phyloP scores from a whole-genome alignment of 176 grass and related monocot species.

The Carex cristatella region DNA sequence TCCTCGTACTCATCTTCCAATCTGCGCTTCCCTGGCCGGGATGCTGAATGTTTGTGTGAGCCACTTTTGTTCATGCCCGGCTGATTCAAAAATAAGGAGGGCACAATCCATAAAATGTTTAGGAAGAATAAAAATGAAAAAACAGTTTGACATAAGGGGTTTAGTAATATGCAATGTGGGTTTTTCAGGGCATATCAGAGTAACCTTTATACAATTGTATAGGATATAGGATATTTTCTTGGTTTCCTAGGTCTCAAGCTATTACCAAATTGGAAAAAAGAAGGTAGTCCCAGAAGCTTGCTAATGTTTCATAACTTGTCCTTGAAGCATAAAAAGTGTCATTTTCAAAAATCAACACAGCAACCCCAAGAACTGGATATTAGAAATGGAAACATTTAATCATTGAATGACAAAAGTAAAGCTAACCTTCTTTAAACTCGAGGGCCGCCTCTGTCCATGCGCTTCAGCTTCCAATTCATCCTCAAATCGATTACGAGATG shows the following conservation, averaged over 20 bases:
- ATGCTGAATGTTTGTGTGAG: slow-evolving; percentile 47
- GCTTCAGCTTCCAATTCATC: slow-evolving; percentile 82
- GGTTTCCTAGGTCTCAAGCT: background rate
- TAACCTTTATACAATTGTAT: background rate
- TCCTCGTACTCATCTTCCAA: slow-evolving; percentile 62
- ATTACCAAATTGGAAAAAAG: background rate
- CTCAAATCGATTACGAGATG: slow-evolving; percentile 54
- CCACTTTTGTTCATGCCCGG: slow-evolving; percentile 52
- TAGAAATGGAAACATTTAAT: too few relatives aligned
- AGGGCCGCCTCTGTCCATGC: slow-evolving; percentile 52
- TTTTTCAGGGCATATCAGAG: background rate
- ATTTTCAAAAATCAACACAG: background rate
- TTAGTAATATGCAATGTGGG: background rate
- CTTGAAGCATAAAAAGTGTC: background rate
- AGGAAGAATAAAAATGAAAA: slow-evolving; percentile 6
- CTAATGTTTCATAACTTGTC: background rate
- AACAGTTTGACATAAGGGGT: background rate
- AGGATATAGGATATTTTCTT: background rate
- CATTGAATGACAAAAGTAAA: background rate
- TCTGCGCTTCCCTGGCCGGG: slow-evolving; percentile 37
- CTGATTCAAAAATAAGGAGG: slow-evolving; percentile 32
- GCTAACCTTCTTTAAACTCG: slow-evolving; percentile 60
- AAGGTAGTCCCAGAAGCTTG: background rate
- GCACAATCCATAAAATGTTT: background rate
- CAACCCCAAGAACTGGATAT: background rate